A percentile compares a stretch with the other conserved stretches of the same genome.
Evolutionary conservation across 2,329 filamentous ascomycete genomes (phyloP).

Genomic region (Ophiostoma sp.): DNA sequence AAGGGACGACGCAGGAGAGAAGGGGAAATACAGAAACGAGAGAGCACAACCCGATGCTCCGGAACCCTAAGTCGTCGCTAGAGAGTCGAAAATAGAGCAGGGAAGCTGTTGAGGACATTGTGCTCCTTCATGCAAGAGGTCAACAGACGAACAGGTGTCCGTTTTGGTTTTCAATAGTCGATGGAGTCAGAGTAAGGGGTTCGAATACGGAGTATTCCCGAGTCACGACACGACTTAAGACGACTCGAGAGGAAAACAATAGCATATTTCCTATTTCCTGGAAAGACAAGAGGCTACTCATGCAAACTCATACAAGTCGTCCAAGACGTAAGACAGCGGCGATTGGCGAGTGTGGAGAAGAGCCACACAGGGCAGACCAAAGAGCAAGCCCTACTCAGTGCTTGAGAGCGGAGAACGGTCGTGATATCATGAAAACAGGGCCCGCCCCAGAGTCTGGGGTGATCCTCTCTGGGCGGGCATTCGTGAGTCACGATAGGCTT

Average conservation of each 20-base stretch:
- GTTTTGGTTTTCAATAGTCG: not conserved
- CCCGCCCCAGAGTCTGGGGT: not conserved
- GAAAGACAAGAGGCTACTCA: not conserved
- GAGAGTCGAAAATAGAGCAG: not conserved
- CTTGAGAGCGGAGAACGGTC: not conserved
- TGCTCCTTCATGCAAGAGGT: not conserved
- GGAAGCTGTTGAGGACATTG: not conserved
- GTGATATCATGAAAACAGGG: conserved; percentile 1
- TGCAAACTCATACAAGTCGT: not conserved
- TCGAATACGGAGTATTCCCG: not conserved
- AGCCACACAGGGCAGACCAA: not conserved
- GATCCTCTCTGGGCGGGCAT: not conserved
- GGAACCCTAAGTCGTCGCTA: not conserved
- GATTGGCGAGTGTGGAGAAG: not conserved
- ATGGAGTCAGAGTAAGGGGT: not conserved
- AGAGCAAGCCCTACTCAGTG: not conserved
- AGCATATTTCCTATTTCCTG: not conserved
- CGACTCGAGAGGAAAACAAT: not conserved
- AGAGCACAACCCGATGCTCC: not conserved
- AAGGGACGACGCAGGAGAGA: not conserved
- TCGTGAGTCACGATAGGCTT: not conserved
- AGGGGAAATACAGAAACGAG: not conserved
- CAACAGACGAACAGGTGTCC: not conserved
- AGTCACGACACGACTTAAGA: not conserved
- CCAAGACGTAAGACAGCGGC: not conserved